Evolutionary conservation across 208 protist genomes (phyloP).

Genomic region (Acanthamoeba quina): DNA sequence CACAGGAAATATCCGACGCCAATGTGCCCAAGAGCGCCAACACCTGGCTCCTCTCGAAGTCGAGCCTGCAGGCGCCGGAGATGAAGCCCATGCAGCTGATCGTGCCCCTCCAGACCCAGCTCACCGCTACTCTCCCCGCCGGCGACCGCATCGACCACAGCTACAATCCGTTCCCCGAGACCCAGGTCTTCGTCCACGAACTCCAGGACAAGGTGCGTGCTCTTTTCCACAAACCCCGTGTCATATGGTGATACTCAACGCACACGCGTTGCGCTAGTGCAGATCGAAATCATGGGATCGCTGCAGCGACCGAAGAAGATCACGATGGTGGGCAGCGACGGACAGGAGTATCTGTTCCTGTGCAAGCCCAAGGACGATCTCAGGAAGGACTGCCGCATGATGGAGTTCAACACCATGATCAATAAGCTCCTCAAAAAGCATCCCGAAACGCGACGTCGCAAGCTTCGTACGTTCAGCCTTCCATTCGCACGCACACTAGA

Average conservation of each 20-base stretch:
- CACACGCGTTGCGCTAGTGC: background rate
- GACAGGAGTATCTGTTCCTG: conserved; percentile 85
- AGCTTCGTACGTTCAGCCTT: conserved; percentile 33
- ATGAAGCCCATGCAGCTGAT: conserved; percentile 75
- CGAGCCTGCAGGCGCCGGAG: conserved; percentile 20
- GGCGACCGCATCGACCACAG: background rate
- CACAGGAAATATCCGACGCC: conserved; percentile 43
- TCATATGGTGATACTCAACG: too few relatives aligned
- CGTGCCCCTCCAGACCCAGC: conserved; percentile 75
- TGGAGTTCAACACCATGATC: conserved; percentile 91
- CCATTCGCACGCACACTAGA: background rate
- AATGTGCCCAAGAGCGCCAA: conserved; percentile 46
- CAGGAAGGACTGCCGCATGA: conserved; percentile 88
- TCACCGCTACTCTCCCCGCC: conserved; percentile 69
- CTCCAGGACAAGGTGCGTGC: conserved; percentile 75
- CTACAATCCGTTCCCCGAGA: conserved; percentile 44
- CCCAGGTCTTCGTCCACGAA: background rate
- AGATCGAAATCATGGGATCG: conserved; percentile 87
- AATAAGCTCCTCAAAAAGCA: conserved; percentile 89
- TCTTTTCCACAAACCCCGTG: too few relatives aligned
- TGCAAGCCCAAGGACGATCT: conserved; percentile 91
- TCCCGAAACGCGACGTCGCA: conserved; percentile 78
- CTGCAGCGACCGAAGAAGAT: conserved; percentile 89
- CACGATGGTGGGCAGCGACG: conserved; percentile 81
- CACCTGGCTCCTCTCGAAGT: background rate